These are phyloP conservation scores for Chrysoporthe austroafricana DNA, from an alignment of 2,329 filamentous ascomycete genomes.

Conservation along the genomic window DNA sequence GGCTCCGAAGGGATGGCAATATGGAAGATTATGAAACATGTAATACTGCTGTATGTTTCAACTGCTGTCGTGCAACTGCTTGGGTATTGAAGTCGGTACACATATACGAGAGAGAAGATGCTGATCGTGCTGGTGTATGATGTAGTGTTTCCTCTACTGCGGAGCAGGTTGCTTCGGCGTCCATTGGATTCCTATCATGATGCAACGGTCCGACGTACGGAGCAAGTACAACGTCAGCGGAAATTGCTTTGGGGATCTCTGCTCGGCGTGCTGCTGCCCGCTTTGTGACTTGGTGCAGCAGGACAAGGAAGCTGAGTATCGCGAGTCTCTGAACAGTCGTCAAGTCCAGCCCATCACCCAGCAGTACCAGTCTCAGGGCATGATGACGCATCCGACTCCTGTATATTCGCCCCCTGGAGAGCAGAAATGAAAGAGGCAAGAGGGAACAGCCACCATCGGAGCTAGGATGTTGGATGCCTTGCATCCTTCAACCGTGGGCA, in stretches of 20 bases:
- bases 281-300: constrained; percentile 51
- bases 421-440: neutral
- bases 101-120: neutral
- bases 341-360: constrained; percentile 32
- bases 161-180: constrained; percentile 45
- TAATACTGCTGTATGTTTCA: constrained; percentile 48
- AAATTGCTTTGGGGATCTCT: constrained; percentile 47
- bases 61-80: neutral
- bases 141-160: constrained; percentile 49
- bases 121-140: neutral
- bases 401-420: neutral
- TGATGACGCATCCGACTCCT: constrained; percentile 33
- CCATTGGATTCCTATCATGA: constrained; percentile 47
- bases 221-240: constrained; percentile 51
- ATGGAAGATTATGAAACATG: constrained; percentile 50
- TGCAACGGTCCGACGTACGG: constrained; percentile 51
- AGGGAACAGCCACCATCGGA: no score
- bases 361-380: constrained; percentile 38
- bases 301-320: constrained; percentile 51
- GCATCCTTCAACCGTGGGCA: neutral
- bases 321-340: constrained; percentile 35
- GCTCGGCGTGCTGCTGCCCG: constrained; percentile 49
- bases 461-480: neutral
- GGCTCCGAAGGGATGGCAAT: constrained; percentile 44
- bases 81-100: neutral